Evolutionary conservation across 352 stramenopile genomes (phyloP).

Genomic region (Thraustochytrium striatum): DNA sequence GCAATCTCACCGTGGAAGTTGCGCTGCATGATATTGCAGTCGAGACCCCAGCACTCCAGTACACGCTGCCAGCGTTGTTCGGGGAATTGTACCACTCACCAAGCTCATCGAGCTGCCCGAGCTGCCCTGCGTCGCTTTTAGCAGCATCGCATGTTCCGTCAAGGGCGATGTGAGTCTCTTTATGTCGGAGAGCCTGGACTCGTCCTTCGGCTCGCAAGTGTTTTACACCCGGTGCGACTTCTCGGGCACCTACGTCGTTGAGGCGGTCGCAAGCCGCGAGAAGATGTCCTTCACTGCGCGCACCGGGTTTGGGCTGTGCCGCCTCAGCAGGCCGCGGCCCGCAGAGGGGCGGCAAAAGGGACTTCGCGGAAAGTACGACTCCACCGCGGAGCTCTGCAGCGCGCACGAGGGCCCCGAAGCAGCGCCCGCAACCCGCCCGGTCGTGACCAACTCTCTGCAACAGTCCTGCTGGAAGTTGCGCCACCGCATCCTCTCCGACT

Average conservation of each 20-base stretch:
- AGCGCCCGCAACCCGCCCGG: background rate
- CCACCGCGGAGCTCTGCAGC: too few relatives aligned
- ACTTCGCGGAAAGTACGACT: too few relatives aligned
- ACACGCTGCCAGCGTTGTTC: constrained; percentile 26
- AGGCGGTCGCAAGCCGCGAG: background rate
- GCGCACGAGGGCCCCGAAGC: too few relatives aligned
- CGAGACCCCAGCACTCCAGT: constrained; percentile 40
- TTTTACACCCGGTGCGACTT: constrained; percentile 21
- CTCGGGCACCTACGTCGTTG: background rate
- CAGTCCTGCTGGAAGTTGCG: constrained; percentile 21
- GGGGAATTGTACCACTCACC: constrained; percentile 41
- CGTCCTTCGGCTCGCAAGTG: background rate
- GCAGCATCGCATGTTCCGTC: background rate
- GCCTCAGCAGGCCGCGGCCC: background rate
- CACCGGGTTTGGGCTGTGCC: constrained; percentile 30
- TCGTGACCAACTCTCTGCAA: background rate
- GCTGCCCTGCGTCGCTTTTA: constrained; percentile 22
- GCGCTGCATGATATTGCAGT: background rate
- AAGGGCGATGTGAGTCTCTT: constrained; percentile 19
- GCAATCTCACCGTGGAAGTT: background rate
- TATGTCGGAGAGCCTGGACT: constrained; percentile 17
- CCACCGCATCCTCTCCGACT: constrained; percentile 31
- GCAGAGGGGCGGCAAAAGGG: background rate
- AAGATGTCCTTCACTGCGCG: background rate
- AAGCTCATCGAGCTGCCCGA: constrained; percentile 35